These are phyloP conservation scores for Verticillium klebahnii DNA, from an alignment of 2,329 filamentous ascomycete species.

Conservation along the genomic window DNA sequence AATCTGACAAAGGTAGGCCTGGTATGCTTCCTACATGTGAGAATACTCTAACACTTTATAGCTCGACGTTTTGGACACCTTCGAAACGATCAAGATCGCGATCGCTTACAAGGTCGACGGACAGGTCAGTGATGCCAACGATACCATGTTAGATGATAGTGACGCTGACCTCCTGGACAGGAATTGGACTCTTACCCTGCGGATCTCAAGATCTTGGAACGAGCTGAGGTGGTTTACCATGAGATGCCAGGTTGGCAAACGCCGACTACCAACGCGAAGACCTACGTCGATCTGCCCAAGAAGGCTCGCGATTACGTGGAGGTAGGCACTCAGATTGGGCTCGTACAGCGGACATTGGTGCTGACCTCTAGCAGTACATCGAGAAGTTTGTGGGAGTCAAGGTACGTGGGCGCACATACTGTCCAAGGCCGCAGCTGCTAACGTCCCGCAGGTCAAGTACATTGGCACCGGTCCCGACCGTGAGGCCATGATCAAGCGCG, in stretches of 20 bases:
- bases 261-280: conserved; percentile 54
- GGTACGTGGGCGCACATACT: conserved; percentile 19
- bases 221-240: conserved; percentile 61
- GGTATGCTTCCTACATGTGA: not conserved
- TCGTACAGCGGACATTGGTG: conserved; percentile 8
- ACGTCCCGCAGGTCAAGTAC: conserved; percentile 42
- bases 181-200: conserved; percentile 37
- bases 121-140: conserved; percentile 11
- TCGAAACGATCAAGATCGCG: conserved; percentile 70
- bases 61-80: conserved; percentile 68
- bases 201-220: conserved; percentile 52
- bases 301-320: conserved; percentile 62
- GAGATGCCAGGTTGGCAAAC: conserved; percentile 67
- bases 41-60: conserved; percentile 30
- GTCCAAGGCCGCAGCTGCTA: conserved; percentile 12
- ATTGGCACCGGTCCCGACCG: conserved; percentile 64
- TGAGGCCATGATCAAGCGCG: conserved; percentile 54
- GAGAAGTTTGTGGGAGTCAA: conserved; percentile 61
- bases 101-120: conserved; percentile 51
- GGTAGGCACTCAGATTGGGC: conserved; percentile 17
- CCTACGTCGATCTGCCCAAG: conserved; percentile 58
- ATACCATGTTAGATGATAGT: conserved; percentile 11
- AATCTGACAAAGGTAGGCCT: conserved; percentile 28
- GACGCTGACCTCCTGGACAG: conserved; percentile 34
- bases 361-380: conserved; percentile 40